These are phyloP conservation scores for Raphidocelis subcapitata DNA, from an alignment of 139 green algal species.

Conservation along the genomic window DNA sequence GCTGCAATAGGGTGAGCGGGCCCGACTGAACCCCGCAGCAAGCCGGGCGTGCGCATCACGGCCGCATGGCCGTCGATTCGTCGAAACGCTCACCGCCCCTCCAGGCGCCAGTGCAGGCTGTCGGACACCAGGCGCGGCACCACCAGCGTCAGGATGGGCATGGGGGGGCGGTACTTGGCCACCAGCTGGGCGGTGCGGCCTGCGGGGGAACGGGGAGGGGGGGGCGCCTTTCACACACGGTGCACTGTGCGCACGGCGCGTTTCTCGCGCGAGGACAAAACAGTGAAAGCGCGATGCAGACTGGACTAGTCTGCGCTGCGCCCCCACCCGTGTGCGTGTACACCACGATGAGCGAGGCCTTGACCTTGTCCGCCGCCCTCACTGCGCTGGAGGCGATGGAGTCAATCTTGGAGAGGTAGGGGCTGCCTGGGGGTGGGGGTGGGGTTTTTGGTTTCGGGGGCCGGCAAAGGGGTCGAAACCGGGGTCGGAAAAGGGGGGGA, in stretches of 20 bases:
- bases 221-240: too few relatives aligned
- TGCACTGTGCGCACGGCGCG: too few relatives aligned
- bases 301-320: too few relatives aligned
- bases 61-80: too few relatives aligned
- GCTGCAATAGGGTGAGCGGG: too few relatives aligned
- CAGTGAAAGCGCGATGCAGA: too few relatives aligned
- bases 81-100: slow-evolving; percentile 55
- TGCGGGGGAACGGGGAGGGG: slow-evolving; percentile 18
- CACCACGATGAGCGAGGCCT: slow-evolving; percentile 77
- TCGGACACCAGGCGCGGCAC: slow-evolving; percentile 82
- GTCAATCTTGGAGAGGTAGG: slow-evolving; percentile 78
- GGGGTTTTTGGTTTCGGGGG: too few relatives aligned
- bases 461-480: not conserved
- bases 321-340: slow-evolving; percentile 67
- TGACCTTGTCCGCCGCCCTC: slow-evolving; percentile 79
- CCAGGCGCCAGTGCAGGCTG: slow-evolving; percentile 77
- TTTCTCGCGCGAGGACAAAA: too few relatives aligned
- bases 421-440: not conserved
- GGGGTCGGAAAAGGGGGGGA: not conserved
- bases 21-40: too few relatives aligned
- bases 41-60: too few relatives aligned
- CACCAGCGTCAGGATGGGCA: slow-evolving; percentile 89
- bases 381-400: slow-evolving; percentile 82
- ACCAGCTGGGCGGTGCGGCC: slow-evolving; percentile 80
- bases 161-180: slow-evolving; percentile 78